A percentile compares a stretch with the other conserved stretches of the same genome.
These are phyloP conservation scores for Blumeriella jaapii DNA, from an alignment of 2,329 filamentous ascomycete genomes.

Conservation along the genomic window DNA sequence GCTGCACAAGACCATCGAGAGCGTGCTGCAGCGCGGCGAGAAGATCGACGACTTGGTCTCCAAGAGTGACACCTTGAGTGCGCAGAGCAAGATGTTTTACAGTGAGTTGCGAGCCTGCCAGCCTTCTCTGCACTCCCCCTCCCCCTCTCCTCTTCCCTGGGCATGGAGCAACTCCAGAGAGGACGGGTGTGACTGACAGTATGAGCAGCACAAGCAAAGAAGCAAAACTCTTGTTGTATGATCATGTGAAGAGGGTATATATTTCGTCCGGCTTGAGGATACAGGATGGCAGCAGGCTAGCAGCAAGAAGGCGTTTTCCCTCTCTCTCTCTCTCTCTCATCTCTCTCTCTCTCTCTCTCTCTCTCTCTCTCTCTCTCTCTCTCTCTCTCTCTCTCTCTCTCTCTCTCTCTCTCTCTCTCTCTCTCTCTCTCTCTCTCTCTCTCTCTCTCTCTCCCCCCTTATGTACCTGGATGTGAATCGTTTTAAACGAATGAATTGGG, in stretches of 20 bases:
- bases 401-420: too few species aligned
- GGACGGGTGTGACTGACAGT: too few species aligned
- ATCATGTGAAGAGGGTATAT: conserved; percentile 43
- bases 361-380: too few species aligned
- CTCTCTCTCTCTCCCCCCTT: too few species aligned
- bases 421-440: too few species aligned
- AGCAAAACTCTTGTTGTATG: conserved; percentile 67
- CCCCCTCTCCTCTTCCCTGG: not conserved
- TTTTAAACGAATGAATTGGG: too few species aligned
- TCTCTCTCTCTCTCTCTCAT: too few species aligned
- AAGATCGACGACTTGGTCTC: conserved; percentile 91
- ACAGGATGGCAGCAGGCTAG: conserved; percentile 10
- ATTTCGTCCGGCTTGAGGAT: too few species aligned
- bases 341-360: too few species aligned
- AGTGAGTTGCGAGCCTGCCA: conserved; percentile 44
- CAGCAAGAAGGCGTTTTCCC: too few species aligned
- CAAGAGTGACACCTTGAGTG: conserved; percentile 84
- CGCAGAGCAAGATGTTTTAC: conserved; percentile 97
- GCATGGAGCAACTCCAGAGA: not conserved
- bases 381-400: too few species aligned
- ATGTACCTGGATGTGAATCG: too few species aligned
- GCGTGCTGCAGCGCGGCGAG: conserved; percentile 78
- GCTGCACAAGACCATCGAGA: conserved; percentile 92
- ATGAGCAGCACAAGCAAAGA: conserved; percentile 54
- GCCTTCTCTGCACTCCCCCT: not conserved